Evolutionary conservation across 2,329 filamentous ascomycete species (phyloP).

Genomic region (Raffaelea albimanens): DNA sequence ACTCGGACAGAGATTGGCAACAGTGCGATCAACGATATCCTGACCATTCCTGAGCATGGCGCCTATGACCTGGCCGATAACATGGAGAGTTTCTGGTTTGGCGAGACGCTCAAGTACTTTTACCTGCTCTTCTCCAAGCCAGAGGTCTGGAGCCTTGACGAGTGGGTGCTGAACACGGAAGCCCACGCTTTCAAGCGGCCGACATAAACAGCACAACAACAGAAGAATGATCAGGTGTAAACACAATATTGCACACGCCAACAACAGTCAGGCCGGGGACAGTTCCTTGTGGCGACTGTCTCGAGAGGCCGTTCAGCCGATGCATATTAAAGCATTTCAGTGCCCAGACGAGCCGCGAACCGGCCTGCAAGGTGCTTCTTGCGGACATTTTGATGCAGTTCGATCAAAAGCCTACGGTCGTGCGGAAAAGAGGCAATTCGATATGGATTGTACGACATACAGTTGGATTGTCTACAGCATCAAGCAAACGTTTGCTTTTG

Average conservation of each 20-base stretch:
- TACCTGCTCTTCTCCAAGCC: conserved; percentile 70
- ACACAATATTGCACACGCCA: background rate
- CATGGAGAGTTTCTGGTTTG: conserved; percentile 88
- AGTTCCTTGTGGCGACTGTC: too few relatives aligned
- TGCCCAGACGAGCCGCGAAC: too few relatives aligned
- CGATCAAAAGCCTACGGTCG: too few relatives aligned
- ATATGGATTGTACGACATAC: too few relatives aligned
- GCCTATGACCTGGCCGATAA: conserved; percentile 36
- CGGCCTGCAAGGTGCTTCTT: too few relatives aligned
- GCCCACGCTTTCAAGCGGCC: conserved; percentile 48
- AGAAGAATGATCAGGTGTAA: background rate
- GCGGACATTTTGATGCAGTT: too few relatives aligned
- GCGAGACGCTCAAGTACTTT: conserved; percentile 89
- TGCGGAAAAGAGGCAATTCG: too few relatives aligned
- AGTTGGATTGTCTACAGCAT: too few relatives aligned
- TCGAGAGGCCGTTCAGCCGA: too few relatives aligned
- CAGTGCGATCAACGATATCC: conserved; percentile 60
- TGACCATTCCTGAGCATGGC: conserved; percentile 21
- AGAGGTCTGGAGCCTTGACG: conserved; percentile 55
- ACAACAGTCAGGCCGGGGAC: too few relatives aligned
- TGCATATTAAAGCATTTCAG: too few relatives aligned
- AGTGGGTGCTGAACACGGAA: conserved; percentile 59
- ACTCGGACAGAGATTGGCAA: conserved; percentile 60
- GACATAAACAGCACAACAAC: conserved; percentile 10
- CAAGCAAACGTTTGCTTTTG: too few relatives aligned